These are phyloP conservation scores for Phytophthora podocarpi DNA, from an alignment of 352 stramenopile species.

Conservation along the genomic window DNA sequence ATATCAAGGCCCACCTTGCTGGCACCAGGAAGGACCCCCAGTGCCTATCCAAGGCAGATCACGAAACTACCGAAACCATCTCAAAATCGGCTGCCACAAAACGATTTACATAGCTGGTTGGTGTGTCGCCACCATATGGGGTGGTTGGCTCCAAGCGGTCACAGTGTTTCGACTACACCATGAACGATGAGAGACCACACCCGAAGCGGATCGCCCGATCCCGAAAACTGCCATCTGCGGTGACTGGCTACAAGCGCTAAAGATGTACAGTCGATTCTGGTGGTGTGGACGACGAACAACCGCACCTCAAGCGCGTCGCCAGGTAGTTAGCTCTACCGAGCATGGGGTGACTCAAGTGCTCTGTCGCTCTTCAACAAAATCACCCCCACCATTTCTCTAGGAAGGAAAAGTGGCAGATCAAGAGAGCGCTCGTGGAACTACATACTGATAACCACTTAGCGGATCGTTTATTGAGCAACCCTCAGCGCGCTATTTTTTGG, in stretches of 20 bases:
- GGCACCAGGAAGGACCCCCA: not conserved
- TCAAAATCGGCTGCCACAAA: not conserved
- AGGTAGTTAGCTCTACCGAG: not conserved
- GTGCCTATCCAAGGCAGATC: too few species aligned
- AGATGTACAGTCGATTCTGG: not conserved
- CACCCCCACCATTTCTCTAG: not conserved
- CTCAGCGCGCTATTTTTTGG: not conserved
- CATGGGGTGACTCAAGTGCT: not conserved
- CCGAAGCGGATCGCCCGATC: too few species aligned
- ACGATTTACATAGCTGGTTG: not conserved
- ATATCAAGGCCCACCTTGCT: not conserved
- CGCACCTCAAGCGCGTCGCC: not conserved
- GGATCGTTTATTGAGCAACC: constrained; percentile 3
- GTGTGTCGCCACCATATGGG: not conserved
- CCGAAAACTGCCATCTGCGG: not conserved
- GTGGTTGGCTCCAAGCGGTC: not conserved
- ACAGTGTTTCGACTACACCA: too few species aligned
- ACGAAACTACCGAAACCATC: not conserved
- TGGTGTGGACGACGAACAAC: not conserved
- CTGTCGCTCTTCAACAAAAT: not conserved
- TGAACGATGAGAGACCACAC: too few species aligned
- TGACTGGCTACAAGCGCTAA: not conserved
- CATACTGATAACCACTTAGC: not conserved
- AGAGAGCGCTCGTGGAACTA: not conserved
- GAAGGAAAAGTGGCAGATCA: constrained; percentile 1